phyloP scores from a whole-genome alignment of 225 moss, liverwort and hornwort genomes.

The Bryum argenteum region DNA sequence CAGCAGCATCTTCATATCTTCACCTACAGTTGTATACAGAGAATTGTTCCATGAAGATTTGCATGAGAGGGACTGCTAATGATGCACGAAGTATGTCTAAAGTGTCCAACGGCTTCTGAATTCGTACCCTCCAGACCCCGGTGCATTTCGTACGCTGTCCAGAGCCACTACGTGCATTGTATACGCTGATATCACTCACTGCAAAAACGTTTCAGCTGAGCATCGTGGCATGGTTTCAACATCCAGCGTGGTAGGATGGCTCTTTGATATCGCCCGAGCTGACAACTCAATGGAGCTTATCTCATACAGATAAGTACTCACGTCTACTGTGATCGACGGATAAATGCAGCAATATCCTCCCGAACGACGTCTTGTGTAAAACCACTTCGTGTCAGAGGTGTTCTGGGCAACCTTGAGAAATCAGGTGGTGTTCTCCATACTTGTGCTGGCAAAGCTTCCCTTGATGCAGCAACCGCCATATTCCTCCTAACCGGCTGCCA shows the following conservation, averaged over 20 bases:
- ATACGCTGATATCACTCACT: constrained; percentile 21
- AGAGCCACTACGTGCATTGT: not conserved
- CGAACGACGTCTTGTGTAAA: constrained; percentile 41
- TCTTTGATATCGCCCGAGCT: constrained; percentile 12
- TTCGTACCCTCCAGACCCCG: constrained; percentile 17
- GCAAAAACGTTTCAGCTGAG: constrained; percentile 19
- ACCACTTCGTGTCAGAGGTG: constrained; percentile 30
- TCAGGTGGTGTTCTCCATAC: constrained; percentile 31
- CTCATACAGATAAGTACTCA: constrained; percentile 9
- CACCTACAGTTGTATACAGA: not conserved
- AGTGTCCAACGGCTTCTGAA: constrained; percentile 24
- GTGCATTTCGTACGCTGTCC: constrained; percentile 6
- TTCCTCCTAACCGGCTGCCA: constrained; percentile 68
- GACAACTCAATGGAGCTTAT: constrained; percentile 17
- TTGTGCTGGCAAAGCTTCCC: constrained; percentile 28
- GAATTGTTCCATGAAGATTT: constrained; percentile 5
- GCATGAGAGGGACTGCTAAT: constrained; percentile 5
- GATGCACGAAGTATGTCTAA: constrained; percentile 19
- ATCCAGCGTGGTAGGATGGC: not conserved
- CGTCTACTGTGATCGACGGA: constrained; percentile 32
- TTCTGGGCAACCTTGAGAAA: constrained; percentile 33
- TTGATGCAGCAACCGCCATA: constrained; percentile 34
- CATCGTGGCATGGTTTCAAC: constrained; percentile 6
- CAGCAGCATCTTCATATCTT: constrained; percentile 9
- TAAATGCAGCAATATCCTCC: constrained; percentile 59